Base-by-base conservation (phyloP, 352 stramenopile genomes). In the Globisporangium splendens region DNA sequence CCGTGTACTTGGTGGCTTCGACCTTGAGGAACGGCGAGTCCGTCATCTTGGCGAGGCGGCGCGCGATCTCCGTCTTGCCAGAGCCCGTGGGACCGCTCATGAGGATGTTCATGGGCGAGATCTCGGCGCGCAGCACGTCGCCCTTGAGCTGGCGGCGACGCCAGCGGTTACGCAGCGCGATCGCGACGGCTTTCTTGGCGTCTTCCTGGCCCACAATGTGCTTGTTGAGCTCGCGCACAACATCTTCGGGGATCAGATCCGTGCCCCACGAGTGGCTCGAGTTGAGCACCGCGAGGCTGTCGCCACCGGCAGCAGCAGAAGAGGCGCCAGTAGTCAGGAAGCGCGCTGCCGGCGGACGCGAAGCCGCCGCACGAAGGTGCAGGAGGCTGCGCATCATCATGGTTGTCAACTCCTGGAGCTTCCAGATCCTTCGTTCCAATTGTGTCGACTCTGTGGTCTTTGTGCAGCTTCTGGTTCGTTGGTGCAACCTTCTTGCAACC, bases 1-100 rank as follows among this genome's bases (percentile, higher is more conserved):
- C 97, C 5, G 97, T 99, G 72, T 98, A 99, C 78, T 99, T 99
- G 49, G 97, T 99, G 15, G 97, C 97, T 70, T 99, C 97, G 43
- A 93, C 83, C 69, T 99, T 99, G 61, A 98, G 86, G 77, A 99
- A 99, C n/a, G 96, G 96, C 53, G 96, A 97, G 69, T 98, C 76
- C n/a, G 86, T 95, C 62, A 99, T 88, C 73, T 98, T 98, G 46
- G 97, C 97, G 61, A 99, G 90, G n/a, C 96, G 86, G 17, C 96
- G 74, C 42, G 96, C 96, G 52, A 99, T 99, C 83, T 99, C 97
- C 8, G 97, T 99, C 83, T 98, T 98, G 56, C 97, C 96, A 22
- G 94, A 98, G 38, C 97, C 97, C 21, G 97, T 99, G 21, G 97
- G 96, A 1, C 97, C 97, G 62, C 98, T 98, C 96, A 99, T 98